A percentile compares a stretch with the other conserved stretches of the same genome.
Evolutionary conservation across 2,329 filamentous ascomycete genomes (phyloP).

Genomic region (Neurospora sp.): DNA sequence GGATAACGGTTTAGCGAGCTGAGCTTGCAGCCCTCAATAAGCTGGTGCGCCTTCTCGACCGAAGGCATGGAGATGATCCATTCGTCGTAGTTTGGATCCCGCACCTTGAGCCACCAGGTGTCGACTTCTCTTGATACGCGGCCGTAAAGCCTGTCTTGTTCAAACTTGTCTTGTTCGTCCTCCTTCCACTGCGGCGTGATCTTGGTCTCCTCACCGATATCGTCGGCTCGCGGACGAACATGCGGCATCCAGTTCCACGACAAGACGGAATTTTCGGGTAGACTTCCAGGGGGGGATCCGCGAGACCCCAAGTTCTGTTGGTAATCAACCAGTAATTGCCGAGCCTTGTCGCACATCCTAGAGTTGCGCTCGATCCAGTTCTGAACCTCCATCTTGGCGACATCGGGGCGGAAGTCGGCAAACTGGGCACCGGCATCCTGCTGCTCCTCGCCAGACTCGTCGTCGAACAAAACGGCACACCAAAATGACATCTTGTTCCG

Average conservation of each 20-base stretch:
- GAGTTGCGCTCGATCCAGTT: conserved; percentile 56
- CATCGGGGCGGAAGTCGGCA: conserved; percentile 42
- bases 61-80: conserved; percentile 51
- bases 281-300: conserved; percentile 38
- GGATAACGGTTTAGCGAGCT: conserved; percentile 49
- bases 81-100: conserved; percentile 50
- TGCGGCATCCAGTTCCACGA: conserved; percentile 48
- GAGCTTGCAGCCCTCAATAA: conserved; percentile 48
- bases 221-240: conserved; percentile 26
- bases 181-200: conserved; percentile 40
- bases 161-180: conserved; percentile 45
- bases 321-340: conserved; percentile 45
- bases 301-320: conserved; percentile 33
- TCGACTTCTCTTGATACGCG: conserved; percentile 56
- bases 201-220: conserved; percentile 28
- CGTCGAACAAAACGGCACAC: conserved; percentile 56
- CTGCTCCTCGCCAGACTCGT: conserved; percentile 36
- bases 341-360: conserved; percentile 46
- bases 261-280: conserved; percentile 40
- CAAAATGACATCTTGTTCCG: conserved; percentile 63
- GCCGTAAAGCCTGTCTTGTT: conserved; percentile 49
- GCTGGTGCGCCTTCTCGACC: conserved; percentile 47
- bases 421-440: conserved; percentile 44
- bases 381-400: conserved; percentile 50
- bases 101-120: conserved; percentile 52